These are phyloP conservation scores for Giardia duodenalis DNA, from an alignment of 208 protist species.

Conservation along the genomic window DNA sequence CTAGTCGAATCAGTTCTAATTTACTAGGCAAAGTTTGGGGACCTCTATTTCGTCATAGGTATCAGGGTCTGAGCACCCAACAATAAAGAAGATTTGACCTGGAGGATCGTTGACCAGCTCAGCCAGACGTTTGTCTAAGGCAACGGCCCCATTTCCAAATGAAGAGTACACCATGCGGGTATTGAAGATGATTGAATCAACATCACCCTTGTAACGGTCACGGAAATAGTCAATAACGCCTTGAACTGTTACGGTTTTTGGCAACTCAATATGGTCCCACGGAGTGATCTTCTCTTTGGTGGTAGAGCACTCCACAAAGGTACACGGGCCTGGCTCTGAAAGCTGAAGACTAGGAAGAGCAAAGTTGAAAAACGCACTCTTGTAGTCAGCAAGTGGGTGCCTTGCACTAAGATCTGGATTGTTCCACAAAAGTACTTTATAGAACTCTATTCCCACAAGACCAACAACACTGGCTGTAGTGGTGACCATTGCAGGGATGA, in stretches of 20 bases:
- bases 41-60: background rate
- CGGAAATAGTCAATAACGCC: background rate
- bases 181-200: background rate
- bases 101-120: background rate
- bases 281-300: background rate
- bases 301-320: background rate
- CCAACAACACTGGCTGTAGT: slow-evolving; percentile 94
- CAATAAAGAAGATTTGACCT: background rate
- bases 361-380: slow-evolving; percentile 40
- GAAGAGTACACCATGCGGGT: background rate
- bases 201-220: background rate
- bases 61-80: background rate
- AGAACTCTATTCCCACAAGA: slow-evolving; percentile 80
- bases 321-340: slow-evolving; percentile 31
- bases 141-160: background rate
- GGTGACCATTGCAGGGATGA: slow-evolving; percentile 99
- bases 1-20: no score
- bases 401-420: background rate
- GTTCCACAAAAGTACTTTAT: slow-evolving; percentile 67
- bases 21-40: background rate
- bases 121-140: background rate
- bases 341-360: slow-evolving; percentile 37
- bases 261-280: background rate
- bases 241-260: background rate
- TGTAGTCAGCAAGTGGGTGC: slow-evolving; percentile 22